Percentiles rank a stretch among this genome's conserved stretches.
These are phyloP conservation scores for Fulvia fulva DNA, from an alignment of 2,329 filamentous ascomycete genomes.

Conservation along the genomic window DNA sequence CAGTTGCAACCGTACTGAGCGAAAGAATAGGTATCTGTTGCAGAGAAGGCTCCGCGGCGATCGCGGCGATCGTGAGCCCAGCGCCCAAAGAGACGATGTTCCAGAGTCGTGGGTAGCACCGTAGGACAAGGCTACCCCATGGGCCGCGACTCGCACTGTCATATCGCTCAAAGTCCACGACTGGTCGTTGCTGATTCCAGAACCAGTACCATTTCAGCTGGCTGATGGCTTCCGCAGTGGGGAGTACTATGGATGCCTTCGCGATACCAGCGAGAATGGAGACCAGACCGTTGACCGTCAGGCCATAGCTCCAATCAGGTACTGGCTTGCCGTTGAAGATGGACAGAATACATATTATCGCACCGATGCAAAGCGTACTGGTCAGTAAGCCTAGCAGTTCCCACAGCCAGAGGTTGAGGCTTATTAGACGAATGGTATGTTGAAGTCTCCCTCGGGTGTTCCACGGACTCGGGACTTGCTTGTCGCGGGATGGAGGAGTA, in stretches of 20 bases:
- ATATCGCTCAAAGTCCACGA: constrained; percentile 17
- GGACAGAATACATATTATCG: constrained; percentile 12
- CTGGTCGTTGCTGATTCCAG: constrained; percentile 5
- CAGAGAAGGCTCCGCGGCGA: constrained; percentile 10
- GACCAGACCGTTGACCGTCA: constrained; percentile 21
- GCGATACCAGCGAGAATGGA: constrained; percentile 11
- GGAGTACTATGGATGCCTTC: constrained; percentile 14
- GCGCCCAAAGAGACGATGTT: constrained; percentile 13
- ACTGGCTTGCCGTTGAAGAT: constrained; percentile 12
- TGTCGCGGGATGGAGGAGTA: too few relatives aligned
- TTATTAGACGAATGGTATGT: not conserved
- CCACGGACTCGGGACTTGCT: too few relatives aligned
- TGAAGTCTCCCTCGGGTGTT: too few relatives aligned
- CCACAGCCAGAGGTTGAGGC: constrained; percentile 15
- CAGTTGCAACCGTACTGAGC: not conserved
- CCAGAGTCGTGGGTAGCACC: constrained; percentile 3
- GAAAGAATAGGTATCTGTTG: constrained; percentile 14
- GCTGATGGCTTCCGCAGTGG: constrained; percentile 15
- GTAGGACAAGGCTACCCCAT: constrained; percentile 16
- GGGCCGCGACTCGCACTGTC: constrained; percentile 18
- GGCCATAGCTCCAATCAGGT: constrained; percentile 10
- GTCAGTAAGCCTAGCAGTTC: constrained; percentile 15
- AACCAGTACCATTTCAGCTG: constrained; percentile 24
- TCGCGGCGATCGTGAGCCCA: constrained; percentile 7
- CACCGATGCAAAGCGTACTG: constrained; percentile 11